Percentiles rank a stretch among this genome's conserved stretches.
phyloP scores from a whole-genome alignment of 441 rosid genomes.

The Pelargonium fulgidum region DNA sequence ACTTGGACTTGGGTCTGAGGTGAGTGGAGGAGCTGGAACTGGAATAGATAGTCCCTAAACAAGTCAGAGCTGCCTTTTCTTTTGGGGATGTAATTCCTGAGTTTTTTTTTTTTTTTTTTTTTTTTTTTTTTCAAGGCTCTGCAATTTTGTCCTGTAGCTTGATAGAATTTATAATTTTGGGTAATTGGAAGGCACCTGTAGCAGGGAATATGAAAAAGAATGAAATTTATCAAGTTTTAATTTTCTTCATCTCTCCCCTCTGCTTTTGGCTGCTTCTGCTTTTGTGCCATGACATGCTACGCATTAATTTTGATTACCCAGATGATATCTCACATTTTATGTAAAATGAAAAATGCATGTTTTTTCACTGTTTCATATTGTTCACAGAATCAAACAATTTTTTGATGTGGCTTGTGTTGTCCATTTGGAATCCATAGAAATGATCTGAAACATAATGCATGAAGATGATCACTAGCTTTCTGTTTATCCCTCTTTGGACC shows the following conservation, averaged over 20 bases:
- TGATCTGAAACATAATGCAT: no score
- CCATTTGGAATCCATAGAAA: no score
- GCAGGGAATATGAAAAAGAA: conserved; percentile 16
- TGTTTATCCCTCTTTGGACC: no score
- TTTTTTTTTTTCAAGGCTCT: conserved; percentile 18
- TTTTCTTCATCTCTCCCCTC: not conserved
- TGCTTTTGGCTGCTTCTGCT: conserved; percentile 21
- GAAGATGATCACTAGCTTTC: no score
- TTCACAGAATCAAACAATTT: no score
- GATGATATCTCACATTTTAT: no score
- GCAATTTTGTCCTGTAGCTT: conserved; percentile 33
- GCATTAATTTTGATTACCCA: no score
- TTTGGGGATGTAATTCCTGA: no score
- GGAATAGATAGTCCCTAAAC: conserved; percentile 10
- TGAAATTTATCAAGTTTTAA: conserved; percentile 4
- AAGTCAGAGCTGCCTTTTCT: conserved; percentile 29
- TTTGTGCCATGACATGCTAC: not conserved
- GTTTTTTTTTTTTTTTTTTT: not conserved
- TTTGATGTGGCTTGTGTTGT: no score
- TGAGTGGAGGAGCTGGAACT: not conserved
- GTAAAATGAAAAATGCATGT: no score
- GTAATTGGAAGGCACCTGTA: conserved; percentile 23
- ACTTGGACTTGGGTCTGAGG: not conserved
- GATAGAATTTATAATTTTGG: conserved; percentile 24
- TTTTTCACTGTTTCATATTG: no score